Conservation (phyloP, 164 flowering plant species). For the Platanus orientalis region DNA sequence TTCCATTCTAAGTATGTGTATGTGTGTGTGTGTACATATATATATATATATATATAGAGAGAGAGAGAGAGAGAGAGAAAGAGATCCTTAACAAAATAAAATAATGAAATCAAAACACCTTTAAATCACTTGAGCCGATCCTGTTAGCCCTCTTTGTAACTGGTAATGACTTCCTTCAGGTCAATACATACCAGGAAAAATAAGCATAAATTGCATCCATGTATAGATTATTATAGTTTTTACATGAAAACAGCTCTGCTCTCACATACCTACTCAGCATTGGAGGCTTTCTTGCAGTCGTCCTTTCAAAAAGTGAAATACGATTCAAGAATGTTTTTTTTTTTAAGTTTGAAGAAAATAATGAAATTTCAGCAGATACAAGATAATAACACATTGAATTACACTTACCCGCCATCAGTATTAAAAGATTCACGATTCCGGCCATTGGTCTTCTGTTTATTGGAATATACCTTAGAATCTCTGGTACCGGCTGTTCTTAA, state of each 20-base stretch:
- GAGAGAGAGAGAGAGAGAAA: too few species aligned
- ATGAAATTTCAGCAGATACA: slow-evolving; percentile 3
- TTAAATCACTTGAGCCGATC: slow-evolving; percentile 13
- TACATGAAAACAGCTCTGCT: background rate
- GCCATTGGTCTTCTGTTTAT: slow-evolving; percentile 17
- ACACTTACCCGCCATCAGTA: slow-evolving; percentile 25
- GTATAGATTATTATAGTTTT: background rate
- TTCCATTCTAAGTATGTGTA: too few species aligned
- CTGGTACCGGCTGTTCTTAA: slow-evolving; percentile 10
- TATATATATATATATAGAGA: too few species aligned
- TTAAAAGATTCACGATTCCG: slow-evolving; percentile 12
- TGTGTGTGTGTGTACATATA: too few species aligned
- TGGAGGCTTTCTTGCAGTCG: slow-evolving; percentile 19
- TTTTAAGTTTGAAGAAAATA: background rate
- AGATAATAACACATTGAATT: background rate
- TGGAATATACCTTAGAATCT: slow-evolving; percentile 21
- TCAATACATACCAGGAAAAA: background rate
- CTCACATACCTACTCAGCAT: slow-evolving; percentile 28
- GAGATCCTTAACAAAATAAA: too few species aligned
- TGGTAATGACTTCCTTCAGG: slow-evolving; percentile 29
- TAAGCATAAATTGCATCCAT: background rate
- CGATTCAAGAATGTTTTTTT: background rate
- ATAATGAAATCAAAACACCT: slow-evolving; percentile 12
- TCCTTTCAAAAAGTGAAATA: slow-evolving; percentile 18
- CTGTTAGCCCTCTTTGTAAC: too few species aligned